phyloP scores from a whole-genome alignment of 2,329 filamentous ascomycete species.

The Aspergillus pseudotamarii region DNA sequence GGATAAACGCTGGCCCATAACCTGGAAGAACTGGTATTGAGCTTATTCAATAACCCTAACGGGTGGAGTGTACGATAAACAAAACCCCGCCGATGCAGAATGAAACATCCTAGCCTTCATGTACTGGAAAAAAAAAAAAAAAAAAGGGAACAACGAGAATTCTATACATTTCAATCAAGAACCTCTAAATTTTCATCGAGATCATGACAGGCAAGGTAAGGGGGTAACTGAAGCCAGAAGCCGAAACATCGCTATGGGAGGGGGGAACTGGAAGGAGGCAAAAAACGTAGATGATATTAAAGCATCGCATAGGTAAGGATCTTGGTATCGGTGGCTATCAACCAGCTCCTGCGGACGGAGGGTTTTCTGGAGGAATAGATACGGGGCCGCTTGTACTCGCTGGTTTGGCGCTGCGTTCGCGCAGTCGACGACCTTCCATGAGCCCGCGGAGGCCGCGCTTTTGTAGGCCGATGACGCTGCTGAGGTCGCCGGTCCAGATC shows the following conservation, averaged over 20 bases:
- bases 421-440: conserved; percentile 89
- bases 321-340: not conserved
- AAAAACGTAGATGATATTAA: not conserved
- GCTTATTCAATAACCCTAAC: not conserved
- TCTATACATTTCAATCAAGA: conserved; percentile 3
- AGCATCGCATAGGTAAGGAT: not conserved
- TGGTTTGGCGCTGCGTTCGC: conserved; percentile 63
- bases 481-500: conserved; percentile 74
- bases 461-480: conserved; percentile 88
- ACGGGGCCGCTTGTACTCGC: conserved; percentile 19
- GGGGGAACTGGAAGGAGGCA: not conserved
- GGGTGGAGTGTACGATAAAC: not conserved
- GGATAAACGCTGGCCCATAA: not conserved
- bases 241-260: not conserved
- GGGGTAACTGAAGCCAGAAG: not conserved
- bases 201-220: not conserved
- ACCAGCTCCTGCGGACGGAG: not conserved
- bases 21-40: not conserved
- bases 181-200: conserved; percentile 2
- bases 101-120: not conserved
- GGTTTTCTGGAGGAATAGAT: conserved; percentile 1
- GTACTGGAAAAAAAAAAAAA: not conserved
- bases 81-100: not conserved
- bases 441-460: conserved; percentile 88
- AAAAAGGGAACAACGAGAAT: not conserved